phyloP scores from a whole-genome alignment of 73 alveolate genomes.

The Symbiodinium natans region DNA sequence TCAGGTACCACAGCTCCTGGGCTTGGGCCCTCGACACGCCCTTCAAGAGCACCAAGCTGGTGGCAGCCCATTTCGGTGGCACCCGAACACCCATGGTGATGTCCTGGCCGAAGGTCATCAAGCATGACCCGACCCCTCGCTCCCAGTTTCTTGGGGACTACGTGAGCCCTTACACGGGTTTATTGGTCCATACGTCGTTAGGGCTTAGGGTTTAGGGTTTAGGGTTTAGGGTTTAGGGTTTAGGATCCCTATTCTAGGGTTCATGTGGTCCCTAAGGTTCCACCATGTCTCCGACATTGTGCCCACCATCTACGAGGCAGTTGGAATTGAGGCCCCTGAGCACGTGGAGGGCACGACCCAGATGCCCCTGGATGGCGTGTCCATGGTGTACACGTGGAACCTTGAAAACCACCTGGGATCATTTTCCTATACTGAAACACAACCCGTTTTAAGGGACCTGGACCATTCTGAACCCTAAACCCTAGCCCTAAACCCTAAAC shows the following conservation, averaged over 20 bases:
- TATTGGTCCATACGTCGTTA: not conserved
- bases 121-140: conserved; percentile 40
- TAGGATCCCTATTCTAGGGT: too few relatives aligned
- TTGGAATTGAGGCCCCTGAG: conserved; percentile 39
- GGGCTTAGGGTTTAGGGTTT: too few relatives aligned
- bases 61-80: conserved; percentile 84
- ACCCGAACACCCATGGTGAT: conserved; percentile 75
- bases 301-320: conserved; percentile 82
- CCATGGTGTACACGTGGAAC: conserved; percentile 24
- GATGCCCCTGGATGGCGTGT: conserved; percentile 64
- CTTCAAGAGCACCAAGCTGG: conserved; percentile 82
- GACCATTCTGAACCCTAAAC: too few relatives aligned
- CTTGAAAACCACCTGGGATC: too few relatives aligned
- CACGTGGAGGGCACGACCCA: conserved; percentile 51
- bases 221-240: too few relatives aligned
- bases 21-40: conserved; percentile 92
- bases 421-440: too few relatives aligned
- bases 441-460: too few relatives aligned
- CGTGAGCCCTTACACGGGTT: too few relatives aligned
- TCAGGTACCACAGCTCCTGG: conserved; percentile 88
- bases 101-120: conserved; percentile 78
- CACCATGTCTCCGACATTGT: conserved; percentile 62
- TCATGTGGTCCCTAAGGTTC: conserved; percentile 61
- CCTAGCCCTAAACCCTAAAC: too few relatives aligned
- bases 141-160: too few relatives aligned